Base-by-base conservation (phyloP, 768 basidiomycete genomes). In the Cystofilobasidium ferigula region DNA sequence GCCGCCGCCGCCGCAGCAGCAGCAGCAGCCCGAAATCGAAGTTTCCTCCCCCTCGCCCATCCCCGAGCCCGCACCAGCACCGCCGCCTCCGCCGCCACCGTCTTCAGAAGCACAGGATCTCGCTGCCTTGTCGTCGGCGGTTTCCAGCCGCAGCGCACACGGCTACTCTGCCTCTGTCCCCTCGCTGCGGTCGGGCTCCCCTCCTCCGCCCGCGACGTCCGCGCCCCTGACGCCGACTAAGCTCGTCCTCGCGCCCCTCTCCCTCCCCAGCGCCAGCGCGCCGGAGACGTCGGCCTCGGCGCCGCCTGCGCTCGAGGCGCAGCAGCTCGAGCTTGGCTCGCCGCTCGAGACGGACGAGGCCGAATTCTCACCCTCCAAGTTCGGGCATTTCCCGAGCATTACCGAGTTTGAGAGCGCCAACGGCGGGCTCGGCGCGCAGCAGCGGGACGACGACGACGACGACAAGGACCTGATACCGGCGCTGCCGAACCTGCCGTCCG, bases 121-220 rank as follows among this genome's bases (percentile, higher is more conserved):
- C 57, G 26, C 40, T 20, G 30, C 30, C 36, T 12, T 7, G 22
- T 16, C 58, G 28, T 32, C 34, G 22, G 47, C 62, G 48, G 26
- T 36, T 34, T 38, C 47, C 20, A 8, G n/a, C 9, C 34, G 61
- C 40, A 24, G 61, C 34, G 56, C 53, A 9, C 53, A 67, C 24
- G n/a, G 60, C 16, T 54, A 64, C 45, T 51, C 63, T 3, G 57
- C 63, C n/a, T 64, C 63, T 30, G 42, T 59, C 12, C 63, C 63
- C 20, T 36, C 43, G 0, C 18, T 45, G 13, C 63, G 63, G 13
- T 57, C 47, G 18, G 26, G 20, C 45, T 64, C 63, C 4, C 63
- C 56, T 36, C 40, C 56, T 22, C 63, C 38, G 28, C 40, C 56
- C 53, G 24, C 56, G n/a, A 18, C 16, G 20, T 7, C 56, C 28